Base-by-base conservation (phyloP, 1,139 yeast genomes). In the Geotrichum siamense region DNA sequence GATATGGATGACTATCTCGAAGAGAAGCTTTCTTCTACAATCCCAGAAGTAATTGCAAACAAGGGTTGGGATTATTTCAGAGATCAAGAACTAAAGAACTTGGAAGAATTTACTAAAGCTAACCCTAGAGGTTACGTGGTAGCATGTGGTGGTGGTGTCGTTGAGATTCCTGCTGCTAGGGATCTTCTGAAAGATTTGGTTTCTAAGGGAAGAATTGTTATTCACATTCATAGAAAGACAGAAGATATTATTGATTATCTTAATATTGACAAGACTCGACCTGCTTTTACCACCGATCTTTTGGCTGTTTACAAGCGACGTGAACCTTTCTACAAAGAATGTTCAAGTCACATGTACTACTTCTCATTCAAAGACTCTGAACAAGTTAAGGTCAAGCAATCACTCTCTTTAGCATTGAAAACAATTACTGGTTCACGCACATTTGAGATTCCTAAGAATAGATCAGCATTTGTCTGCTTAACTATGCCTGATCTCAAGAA, bases 81-180 rank as follows among this genome's bases (percentile, higher is more conserved):
- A 50, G 67, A 63, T 34, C 65, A 71, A 47, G 99, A 93, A 62
- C 64, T 80, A 3, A 66, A 64, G 32, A 65, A 83, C 35, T 76
- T 85, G 48, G 63, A 72, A 39, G 75, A 76, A 37, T 68, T 73
- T 29, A 58, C 86, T 38, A 53, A 58, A 1, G 63, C 70, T 25
- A 68, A 72, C 54, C 68, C 78, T 3, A 61, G 65, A 2, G 84
- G 83, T 2, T 71, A 78, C 55, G 83, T 91, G 28, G 72, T 87
- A 43, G 85, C 98, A 1, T 85, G 96, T 45, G 99, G 99, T 28
- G 99, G 99, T 34, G 99, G 99, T 5, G 73, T 93, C 51, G 95
- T 91, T 28, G 98, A 91, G 64, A 74, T 75, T 26, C 73, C 72
- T 10, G 73, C 62, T n/a, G 79, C 93, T 6, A 76, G 97, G 55